phyloP scores from a whole-genome alignment of 139 green algal species.

The Astrephomene gubernaculifera region DNA sequence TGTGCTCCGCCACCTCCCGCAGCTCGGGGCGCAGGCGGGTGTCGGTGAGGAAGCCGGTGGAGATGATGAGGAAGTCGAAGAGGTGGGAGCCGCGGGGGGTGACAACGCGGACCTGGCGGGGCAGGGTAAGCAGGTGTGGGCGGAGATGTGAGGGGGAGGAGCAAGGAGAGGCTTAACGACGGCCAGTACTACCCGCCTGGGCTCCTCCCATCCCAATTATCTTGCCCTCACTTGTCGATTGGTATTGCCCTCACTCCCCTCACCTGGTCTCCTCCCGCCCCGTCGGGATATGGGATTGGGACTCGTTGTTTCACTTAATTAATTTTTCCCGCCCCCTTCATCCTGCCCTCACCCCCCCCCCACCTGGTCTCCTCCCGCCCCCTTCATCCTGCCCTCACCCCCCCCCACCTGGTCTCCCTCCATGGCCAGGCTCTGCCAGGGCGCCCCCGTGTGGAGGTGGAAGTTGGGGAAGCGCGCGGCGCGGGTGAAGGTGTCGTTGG shows the following conservation, averaged over 20 bases:
- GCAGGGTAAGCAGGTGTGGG: not conserved
- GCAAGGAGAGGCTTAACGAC: too few species aligned
- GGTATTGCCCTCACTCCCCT: too few species aligned
- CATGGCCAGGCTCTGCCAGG: slow-evolving; percentile 47
- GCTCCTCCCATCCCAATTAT: too few species aligned
- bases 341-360: too few species aligned
- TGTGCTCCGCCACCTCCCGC: slow-evolving; percentile 38
- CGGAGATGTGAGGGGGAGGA: not conserved
- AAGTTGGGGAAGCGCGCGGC: slow-evolving; percentile 52
- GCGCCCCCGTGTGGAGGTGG: slow-evolving; percentile 52
- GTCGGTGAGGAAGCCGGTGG: slow-evolving; percentile 57
- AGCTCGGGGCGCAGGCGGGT: slow-evolving; percentile 54
- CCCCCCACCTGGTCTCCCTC: slow-evolving; percentile 35
- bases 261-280: too few species aligned
- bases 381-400: too few species aligned
- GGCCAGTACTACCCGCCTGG: too few species aligned
- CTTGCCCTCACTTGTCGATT: too few species aligned
- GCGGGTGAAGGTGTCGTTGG: slow-evolving; percentile 60
- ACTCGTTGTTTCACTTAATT: too few species aligned
- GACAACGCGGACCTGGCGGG: slow-evolving; percentile 52
- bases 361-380: slow-evolving; percentile 34
- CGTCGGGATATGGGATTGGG: too few species aligned
- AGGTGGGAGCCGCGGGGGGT: slow-evolving; percentile 43
- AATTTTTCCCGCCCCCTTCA: too few species aligned
- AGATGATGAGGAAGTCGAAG: slow-evolving; percentile 59